Evolutionary conservation across 495 filamentous ascomycete genomes (phyloP).

Genomic region (Penicillium paxilli): DNA sequence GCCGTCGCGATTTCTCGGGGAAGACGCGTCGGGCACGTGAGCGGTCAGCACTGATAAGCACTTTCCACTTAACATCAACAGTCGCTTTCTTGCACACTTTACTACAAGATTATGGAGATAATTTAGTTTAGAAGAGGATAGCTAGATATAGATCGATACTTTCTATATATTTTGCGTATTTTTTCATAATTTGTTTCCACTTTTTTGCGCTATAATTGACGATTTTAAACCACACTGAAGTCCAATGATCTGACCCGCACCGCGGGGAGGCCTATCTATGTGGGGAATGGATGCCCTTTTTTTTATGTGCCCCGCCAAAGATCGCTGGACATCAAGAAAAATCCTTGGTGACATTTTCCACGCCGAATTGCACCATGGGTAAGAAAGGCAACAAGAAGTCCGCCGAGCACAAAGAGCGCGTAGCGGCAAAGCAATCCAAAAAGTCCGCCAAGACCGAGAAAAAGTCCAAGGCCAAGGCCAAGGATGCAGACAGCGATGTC

Average conservation of each 20-base stretch:
- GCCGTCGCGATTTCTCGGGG: conserved; percentile 18
- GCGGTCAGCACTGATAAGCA: conserved; percentile 22
- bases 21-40: conserved; percentile 34
- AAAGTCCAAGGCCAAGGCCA: conserved; percentile 59
- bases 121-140: too few species aligned
- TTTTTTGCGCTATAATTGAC: not conserved
- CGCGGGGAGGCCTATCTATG: not conserved
- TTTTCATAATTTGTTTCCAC: not conserved
- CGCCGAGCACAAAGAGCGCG: conserved; percentile 55
- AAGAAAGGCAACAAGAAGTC: conserved; percentile 58
- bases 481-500: conserved; percentile 71
- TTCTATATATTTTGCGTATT: too few species aligned
- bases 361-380: conserved; percentile 41
- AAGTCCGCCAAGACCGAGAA: conserved; percentile 78
- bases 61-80: too few species aligned
- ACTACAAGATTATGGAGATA: too few species aligned
- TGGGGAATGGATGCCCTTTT: not conserved
- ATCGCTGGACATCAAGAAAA: conserved; percentile 6
- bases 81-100: too few species aligned
- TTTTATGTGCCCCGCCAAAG: conserved; percentile 30
- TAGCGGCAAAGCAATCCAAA: conserved; percentile 54
- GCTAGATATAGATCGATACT: too few species aligned
- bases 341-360: too few species aligned
- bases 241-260: not conserved
- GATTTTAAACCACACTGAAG: too few species aligned